phyloP scores from a whole-genome alignment of 192 early-diverging fungal genomes.

The Backusella macrospora region DNA sequence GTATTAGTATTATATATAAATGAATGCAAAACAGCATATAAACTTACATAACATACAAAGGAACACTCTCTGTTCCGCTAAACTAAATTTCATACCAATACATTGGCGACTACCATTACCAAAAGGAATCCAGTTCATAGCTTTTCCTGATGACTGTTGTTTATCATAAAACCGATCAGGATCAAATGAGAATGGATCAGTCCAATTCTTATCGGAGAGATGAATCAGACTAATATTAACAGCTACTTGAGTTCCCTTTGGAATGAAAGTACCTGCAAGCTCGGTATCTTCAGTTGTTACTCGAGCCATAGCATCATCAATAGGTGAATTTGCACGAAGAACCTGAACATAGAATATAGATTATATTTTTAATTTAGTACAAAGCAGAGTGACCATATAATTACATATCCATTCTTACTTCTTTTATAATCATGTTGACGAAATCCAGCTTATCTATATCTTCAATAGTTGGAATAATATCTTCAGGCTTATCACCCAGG shows the following conservation, averaged over 20 bases:
- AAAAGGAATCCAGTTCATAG: background rate
- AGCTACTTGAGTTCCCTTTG: slow-evolving; percentile 23
- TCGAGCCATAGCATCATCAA: background rate
- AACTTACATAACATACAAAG: slow-evolving; percentile 9
- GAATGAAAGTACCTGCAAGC: slow-evolving; percentile 20
- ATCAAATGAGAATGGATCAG: slow-evolving; percentile 46
- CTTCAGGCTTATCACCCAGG: slow-evolving; percentile 53
- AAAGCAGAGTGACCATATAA: background rate
- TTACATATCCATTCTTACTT: slow-evolving; percentile 15
- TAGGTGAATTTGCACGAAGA: background rate
- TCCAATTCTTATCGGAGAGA: slow-evolving; percentile 33
- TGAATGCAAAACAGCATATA: background rate
- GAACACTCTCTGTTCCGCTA: too few species aligned
- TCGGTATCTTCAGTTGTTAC: slow-evolving; percentile 30
- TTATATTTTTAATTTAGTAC: background rate
- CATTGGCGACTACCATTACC: slow-evolving; percentile 33
- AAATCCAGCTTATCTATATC: slow-evolving; percentile 55
- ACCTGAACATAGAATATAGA: slow-evolving; percentile 1
- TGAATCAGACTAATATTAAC: slow-evolving; percentile 15
- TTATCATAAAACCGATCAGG: slow-evolving; percentile 51
- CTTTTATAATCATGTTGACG: slow-evolving; percentile 54
- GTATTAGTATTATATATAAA: background rate
- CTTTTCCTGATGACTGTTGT: slow-evolving; percentile 11
- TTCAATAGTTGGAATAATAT: slow-evolving; percentile 51
- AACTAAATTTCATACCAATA: slow-evolving; percentile 39